Evolutionary conservation across 495 filamentous ascomycete genomes (phyloP), one percentile per base, ranked within the genome.

Genomic region (Melanomma pulvis-pyrius): DNA sequence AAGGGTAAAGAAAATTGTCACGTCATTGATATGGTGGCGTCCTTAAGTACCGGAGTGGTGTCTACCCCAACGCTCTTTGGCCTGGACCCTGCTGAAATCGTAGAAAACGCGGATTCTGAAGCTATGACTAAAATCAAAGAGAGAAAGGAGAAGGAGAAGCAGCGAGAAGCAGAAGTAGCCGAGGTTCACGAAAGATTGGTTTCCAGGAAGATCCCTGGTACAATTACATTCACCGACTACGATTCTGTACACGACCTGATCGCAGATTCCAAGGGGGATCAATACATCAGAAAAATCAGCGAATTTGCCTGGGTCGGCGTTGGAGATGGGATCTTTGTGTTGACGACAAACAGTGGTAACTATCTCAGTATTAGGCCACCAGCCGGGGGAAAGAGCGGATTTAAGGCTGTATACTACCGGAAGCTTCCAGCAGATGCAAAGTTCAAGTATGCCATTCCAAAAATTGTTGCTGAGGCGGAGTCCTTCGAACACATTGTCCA

Each of bases 11-110:
- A 87, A 44, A 85, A 98, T 71, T 99, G 94, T 69, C 94, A 97
- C 74, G 81, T 99, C 50, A 94, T 99, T 67, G 94, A 99, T 74
- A 93, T 99, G 91, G 94, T 98, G 0, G 86, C 91, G 0, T 88
- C 86, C 13, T 79, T 98, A 15, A 82, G 84, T 58, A 87, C 86
- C 0, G 94, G 96, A 0, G 88, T 99, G 55, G 81, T 96, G 0
- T 93, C 92, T 13, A 92, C 90, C 0, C 96, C 94, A 0, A 97
- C 94, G 0, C 79, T 99, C 9, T 97, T 99, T 68, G 94, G 94
- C 0, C 83, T 99, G 3, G 91, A 98, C 75, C 93, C 94, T 0
- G 80, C 83, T n/a, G 87, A 93, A 71, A 56, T 97, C 2, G 78
- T 98, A 0, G 77, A 87, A n/a, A 80, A 85, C 9, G 81, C 82